Percentiles rank a stretch among this genome's conserved stretches.
These are phyloP conservation scores for Xylariaceae sp. DNA, from an alignment of 2,329 filamentous ascomycete genomes.

Conservation along the genomic window DNA sequence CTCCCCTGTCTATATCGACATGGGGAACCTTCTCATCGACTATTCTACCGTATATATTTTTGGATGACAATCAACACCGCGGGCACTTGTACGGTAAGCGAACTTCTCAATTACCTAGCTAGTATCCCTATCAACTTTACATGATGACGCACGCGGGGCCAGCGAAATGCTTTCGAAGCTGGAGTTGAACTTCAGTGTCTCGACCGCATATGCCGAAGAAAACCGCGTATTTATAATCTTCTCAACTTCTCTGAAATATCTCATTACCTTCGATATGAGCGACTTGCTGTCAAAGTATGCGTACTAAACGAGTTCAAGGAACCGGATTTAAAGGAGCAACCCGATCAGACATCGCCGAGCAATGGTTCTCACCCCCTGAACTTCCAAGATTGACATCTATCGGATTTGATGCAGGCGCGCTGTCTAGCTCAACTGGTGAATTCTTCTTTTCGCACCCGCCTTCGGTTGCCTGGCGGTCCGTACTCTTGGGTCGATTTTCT, in stretches of 20 bases:
- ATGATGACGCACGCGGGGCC: slow-evolving; percentile 53
- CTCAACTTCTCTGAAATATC: slow-evolving; percentile 56
- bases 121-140: slow-evolving; percentile 1
- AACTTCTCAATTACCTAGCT: slow-evolving; percentile 1
- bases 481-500: background rate
- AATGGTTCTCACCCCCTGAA: background rate
- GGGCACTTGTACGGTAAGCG: slow-evolving; percentile 11
- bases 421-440: background rate
- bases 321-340: background rate
- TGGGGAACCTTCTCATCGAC: background rate
- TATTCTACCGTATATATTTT: background rate
- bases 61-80: background rate
- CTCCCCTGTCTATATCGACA: background rate
- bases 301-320: slow-evolving; percentile 8
- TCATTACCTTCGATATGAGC: background rate
- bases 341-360: background rate
- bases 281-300: background rate
- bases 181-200: slow-evolving; percentile 10
- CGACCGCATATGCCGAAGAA: slow-evolving; percentile 48
- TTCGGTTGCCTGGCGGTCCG: background rate
- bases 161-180: slow-evolving; percentile 37
- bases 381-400: background rate
- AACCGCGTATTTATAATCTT: slow-evolving; percentile 59
- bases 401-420: background rate
- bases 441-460: background rate